Conservation (phyloP, 805 yeast species). For the Starmerella vitae region DNA sequence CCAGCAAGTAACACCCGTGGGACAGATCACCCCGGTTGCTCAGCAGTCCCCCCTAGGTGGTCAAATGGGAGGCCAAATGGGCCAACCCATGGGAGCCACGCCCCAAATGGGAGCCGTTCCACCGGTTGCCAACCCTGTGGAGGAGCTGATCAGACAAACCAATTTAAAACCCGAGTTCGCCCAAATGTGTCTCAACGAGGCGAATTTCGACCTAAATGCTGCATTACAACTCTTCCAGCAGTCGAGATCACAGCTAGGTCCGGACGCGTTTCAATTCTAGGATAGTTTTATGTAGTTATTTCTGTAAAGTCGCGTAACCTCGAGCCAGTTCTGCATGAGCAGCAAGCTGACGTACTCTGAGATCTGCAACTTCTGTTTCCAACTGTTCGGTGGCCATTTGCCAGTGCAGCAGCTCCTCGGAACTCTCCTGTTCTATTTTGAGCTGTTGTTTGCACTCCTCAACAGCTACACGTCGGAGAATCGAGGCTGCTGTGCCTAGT, state of each 20-base stretch:
- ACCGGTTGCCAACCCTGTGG: slow-evolving; percentile 11
- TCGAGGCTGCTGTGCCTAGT: slow-evolving; percentile 3
- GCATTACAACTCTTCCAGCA: slow-evolving; percentile 60
- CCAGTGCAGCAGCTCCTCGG: slow-evolving; percentile 11
- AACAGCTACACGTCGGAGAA: slow-evolving; percentile 4
- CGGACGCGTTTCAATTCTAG: slow-evolving; percentile 35
- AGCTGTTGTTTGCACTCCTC: slow-evolving; percentile 6
- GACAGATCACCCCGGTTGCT: slow-evolving; percentile 7
- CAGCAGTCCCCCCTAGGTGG: background rate
- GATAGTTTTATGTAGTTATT: too few species aligned
- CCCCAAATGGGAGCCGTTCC: background rate
- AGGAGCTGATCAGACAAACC: slow-evolving; percentile 56
- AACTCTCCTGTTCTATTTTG: slow-evolving; percentile 3
- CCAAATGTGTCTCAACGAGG: slow-evolving; percentile 71
- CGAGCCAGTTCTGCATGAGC: too few species aligned
- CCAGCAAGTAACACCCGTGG: background rate
- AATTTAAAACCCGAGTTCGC: slow-evolving; percentile 68
- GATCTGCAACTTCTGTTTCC: slow-evolving; percentile 7
- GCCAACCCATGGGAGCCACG: background rate
- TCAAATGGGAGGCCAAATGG: background rate
- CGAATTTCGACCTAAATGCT: slow-evolving; percentile 63
- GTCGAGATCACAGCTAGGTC: slow-evolving; percentile 47
- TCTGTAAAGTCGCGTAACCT: too few species aligned
- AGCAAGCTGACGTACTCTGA: slow-evolving; percentile 1
- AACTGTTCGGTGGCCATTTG: slow-evolving; percentile 13